These are phyloP conservation scores for Lablab purpureus DNA, from an alignment of 306 rosid genomes.

Conservation along the genomic window DNA sequence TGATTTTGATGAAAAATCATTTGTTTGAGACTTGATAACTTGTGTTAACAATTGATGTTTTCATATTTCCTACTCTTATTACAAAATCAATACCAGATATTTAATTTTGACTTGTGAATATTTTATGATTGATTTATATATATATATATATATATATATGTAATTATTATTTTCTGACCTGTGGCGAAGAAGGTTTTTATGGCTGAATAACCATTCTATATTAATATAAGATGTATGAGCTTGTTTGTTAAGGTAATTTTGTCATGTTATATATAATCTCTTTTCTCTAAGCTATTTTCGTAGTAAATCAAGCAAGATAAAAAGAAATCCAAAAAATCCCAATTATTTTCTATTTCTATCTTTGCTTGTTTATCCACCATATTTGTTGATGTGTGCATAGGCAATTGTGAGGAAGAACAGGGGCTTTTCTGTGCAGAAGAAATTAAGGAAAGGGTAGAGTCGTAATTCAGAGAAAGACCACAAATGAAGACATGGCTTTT, in stretches of 20 bases:
- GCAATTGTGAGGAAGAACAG: background rate
- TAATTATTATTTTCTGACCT: background rate
- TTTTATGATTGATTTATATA: background rate
- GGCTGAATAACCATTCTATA: too few relatives aligned
- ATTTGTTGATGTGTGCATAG: background rate
- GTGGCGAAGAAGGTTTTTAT: too few relatives aligned
- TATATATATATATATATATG: background rate
- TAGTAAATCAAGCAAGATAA: background rate
- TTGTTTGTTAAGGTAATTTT: background rate
- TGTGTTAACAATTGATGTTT: too few relatives aligned
- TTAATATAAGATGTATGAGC: background rate
- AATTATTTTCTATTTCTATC: background rate
- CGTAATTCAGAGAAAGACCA: background rate
- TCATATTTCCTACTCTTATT: too few relatives aligned
- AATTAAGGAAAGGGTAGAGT: slow-evolving; percentile 13
- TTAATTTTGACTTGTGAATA: background rate
- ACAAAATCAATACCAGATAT: too few relatives aligned
- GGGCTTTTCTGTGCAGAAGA: background rate
- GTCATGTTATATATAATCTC: background rate
- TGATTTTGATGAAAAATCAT: too few relatives aligned
- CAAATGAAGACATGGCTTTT: slow-evolving; percentile 7
- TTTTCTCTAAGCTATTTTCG: background rate
- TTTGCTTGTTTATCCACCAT: background rate
- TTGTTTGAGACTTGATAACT: too few relatives aligned
- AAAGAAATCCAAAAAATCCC: background rate